Conservation (phyloP, 495 filamentous ascomycete genomes). For the Neurospora sp. region DNA sequence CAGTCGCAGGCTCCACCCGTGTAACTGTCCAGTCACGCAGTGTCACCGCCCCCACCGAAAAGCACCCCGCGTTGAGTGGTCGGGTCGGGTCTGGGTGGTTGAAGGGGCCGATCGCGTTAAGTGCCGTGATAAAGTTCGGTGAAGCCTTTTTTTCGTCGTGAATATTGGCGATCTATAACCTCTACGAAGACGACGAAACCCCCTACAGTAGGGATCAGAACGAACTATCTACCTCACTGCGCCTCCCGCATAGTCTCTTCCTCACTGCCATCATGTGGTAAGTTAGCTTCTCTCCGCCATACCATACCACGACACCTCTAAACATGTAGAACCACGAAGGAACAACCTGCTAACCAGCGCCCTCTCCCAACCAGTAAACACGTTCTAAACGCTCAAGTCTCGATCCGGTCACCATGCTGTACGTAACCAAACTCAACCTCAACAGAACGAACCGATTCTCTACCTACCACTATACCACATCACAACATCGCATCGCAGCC, state of each 20-base stretch:
- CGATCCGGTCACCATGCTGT: slow-evolving; percentile 94
- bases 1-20: neutral
- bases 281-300: too few species aligned
- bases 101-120: neutral
- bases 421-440: slow-evolving; percentile 21
- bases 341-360: slow-evolving; percentile 1
- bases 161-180: neutral
- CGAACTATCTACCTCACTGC: neutral
- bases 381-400: slow-evolving; percentile 93
- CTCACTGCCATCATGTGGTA: neutral
- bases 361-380: slow-evolving; percentile 56
- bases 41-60: neutral
- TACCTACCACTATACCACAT: neutral
- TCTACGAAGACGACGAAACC: neutral
- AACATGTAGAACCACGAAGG: neutral
- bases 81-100: neutral
- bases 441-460: neutral
- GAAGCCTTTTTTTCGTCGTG: neutral
- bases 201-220: neutral
- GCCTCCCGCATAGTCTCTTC: neutral
- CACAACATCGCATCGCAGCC: neutral
- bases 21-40: neutral
- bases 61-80: neutral
- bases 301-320: neutral
- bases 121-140: neutral